Percentiles rank a stretch among this genome's conserved stretches.
phyloP scores from a whole-genome alignment of 495 filamentous ascomycete genomes.

The Aspergillus ellipticus region DNA sequence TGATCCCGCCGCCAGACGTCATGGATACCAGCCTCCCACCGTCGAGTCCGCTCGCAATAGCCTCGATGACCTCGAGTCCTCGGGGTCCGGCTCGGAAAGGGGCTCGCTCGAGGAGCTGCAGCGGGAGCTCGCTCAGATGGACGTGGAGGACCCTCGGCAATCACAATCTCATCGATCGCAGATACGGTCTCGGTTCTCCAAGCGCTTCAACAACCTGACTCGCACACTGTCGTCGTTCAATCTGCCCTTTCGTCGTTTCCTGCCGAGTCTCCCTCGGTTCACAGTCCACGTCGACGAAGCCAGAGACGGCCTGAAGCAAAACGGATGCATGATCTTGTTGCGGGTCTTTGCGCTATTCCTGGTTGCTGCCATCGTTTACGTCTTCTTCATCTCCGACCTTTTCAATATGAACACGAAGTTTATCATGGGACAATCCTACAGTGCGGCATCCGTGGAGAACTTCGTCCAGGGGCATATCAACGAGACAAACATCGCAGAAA shows the following conservation, averaged over 20 bases:
- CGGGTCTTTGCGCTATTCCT: slow-evolving; percentile 71
- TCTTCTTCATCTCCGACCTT: slow-evolving; percentile 78
- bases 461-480: slow-evolving; percentile 67
- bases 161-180: slow-evolving; percentile 34
- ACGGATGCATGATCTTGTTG: slow-evolving; percentile 59
- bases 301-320: slow-evolving; percentile 25
- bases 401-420: slow-evolving; percentile 53
- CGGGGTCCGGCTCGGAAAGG: slow-evolving; percentile 37
- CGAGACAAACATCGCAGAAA: slow-evolving; percentile 65
- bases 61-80: slow-evolving; percentile 52
- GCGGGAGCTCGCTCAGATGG: slow-evolving; percentile 84
- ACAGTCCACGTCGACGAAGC: slow-evolving; percentile 31
- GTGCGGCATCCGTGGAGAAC: slow-evolving; percentile 60
- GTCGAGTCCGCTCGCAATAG: slow-evolving; percentile 68
- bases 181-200: slow-evolving; percentile 49
- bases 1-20: slow-evolving; percentile 29
- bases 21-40: slow-evolving; percentile 69
- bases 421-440: slow-evolving; percentile 42
- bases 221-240: slow-evolving; percentile 53
- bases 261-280: slow-evolving; percentile 31
- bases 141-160: slow-evolving; percentile 68
- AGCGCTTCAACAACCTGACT: slow-evolving; percentile 51
- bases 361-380: slow-evolving; percentile 71
- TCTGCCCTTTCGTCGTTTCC: slow-evolving; percentile 49
- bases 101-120: slow-evolving; percentile 59